These are phyloP conservation scores for Daldinia childiae DNA, from an alignment of 495 filamentous ascomycete genomes.

Conservation along the genomic window DNA sequence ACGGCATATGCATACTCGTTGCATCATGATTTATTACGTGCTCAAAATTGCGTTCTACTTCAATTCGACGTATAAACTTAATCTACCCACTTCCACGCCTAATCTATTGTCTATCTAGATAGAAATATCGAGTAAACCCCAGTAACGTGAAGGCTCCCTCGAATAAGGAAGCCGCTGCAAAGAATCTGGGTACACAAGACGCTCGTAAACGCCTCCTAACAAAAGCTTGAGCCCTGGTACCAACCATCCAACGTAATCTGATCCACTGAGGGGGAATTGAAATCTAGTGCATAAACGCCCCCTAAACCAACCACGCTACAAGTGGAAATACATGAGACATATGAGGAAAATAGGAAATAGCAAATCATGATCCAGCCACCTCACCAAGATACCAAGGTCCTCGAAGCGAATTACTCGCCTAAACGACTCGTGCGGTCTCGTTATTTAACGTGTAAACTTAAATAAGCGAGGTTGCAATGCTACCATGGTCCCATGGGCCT, in stretches of 20 bases:
- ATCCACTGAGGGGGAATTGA: neutral
- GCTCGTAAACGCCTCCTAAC: neutral
- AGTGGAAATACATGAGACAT: neutral
- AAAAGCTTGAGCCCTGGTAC: neutral
- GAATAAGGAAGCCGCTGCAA: neutral
- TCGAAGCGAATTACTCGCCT: neutral
- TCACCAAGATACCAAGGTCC: neutral
- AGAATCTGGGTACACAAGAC: neutral
- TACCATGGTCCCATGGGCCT: slow-evolving; percentile 8
- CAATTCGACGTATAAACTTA: neutral
- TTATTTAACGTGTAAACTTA: neutral
- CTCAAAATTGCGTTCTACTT: neutral
- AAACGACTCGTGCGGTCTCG: neutral
- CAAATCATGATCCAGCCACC: neutral
- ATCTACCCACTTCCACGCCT: neutral
- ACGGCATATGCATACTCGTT: too few relatives aligned
- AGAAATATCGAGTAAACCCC: neutral
- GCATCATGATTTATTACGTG: too few relatives aligned
- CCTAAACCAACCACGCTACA: neutral
- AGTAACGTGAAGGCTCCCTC: neutral
- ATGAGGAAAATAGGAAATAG: neutral
- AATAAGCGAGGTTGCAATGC: slow-evolving; percentile 1
- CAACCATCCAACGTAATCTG: slow-evolving; percentile 2
- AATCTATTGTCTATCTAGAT: neutral
- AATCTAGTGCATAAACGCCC: neutral